These are phyloP conservation scores for Xylaria sp. DNA, from an alignment of 2,329 filamentous ascomycete species.

Conservation along the genomic window DNA sequence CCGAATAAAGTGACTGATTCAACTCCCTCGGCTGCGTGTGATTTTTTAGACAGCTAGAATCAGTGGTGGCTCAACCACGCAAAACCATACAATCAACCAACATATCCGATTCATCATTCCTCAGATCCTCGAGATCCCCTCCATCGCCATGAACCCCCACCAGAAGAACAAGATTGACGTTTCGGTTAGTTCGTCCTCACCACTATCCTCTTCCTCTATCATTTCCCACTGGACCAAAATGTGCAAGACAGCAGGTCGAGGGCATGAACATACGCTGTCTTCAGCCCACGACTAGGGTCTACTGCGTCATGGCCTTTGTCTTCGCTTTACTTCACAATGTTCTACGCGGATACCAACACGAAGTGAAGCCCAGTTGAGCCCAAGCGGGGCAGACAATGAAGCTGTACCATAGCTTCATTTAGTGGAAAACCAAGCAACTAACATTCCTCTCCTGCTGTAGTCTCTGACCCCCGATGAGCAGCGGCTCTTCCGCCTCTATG, in stretches of 20 bases:
- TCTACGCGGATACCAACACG: background rate
- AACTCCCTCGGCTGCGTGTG: background rate
- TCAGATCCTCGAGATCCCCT: constrained; percentile 19
- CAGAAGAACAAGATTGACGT: constrained; percentile 99
- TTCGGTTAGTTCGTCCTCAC: constrained; percentile 78
- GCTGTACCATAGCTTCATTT: background rate
- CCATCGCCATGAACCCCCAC: constrained; percentile 84
- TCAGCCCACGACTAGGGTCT: background rate
- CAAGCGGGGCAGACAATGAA: background rate
- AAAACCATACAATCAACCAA: background rate
- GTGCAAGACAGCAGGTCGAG: background rate
- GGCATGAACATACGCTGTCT: background rate
- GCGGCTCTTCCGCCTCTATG: constrained; percentile 94
- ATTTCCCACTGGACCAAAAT: background rate
- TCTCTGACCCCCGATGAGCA: constrained; percentile 94
- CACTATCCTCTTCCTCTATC: constrained; percentile 15
- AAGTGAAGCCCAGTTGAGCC: constrained; percentile 1
- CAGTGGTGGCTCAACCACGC: constrained; percentile 6
- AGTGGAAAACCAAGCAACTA: constrained; percentile 4
- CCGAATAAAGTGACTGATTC: background rate
- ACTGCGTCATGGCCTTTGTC: constrained; percentile 26
- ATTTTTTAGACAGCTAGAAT: background rate
- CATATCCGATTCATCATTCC: constrained; percentile 6
- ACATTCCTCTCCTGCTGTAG: constrained; percentile 58
- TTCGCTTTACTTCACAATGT: background rate